Percentiles rank a stretch among this genome's conserved stretches.
Conservation (phyloP, 2,329 filamentous ascomycete genomes). For the Nigrospora oryzae region DNA sequence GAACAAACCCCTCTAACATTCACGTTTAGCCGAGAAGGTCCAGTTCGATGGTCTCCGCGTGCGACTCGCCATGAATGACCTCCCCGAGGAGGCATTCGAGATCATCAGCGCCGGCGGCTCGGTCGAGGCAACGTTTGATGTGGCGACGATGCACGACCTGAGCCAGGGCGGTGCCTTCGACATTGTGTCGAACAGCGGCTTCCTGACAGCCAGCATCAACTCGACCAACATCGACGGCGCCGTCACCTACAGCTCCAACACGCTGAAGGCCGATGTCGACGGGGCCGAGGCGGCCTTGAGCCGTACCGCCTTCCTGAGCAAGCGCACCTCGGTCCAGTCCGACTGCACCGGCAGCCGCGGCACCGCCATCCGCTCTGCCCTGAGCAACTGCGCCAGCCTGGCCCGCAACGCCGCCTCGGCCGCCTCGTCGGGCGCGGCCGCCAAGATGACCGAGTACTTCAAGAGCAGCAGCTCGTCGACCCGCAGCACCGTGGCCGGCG, state of each 20-base stretch:
- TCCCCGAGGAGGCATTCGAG: conserved; percentile 4
- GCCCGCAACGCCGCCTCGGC: conserved; percentile 43
- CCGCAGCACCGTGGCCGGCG: conserved; percentile 38
- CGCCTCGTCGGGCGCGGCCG: conserved; percentile 35
- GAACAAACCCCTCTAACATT: background rate
- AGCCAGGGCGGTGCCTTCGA: conserved; percentile 6
- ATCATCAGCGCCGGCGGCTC: conserved; percentile 4
- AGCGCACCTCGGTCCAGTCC: conserved; percentile 42
- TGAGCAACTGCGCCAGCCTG: conserved; percentile 44
- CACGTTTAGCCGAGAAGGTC: conserved; percentile 1
- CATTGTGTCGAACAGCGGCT: conserved; percentile 2
- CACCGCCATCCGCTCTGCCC: conserved; percentile 36
- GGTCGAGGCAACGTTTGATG: conserved; percentile 3
- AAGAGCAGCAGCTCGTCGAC: conserved; percentile 31
- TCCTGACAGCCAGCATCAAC: background rate
- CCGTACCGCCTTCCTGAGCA: conserved; percentile 35
- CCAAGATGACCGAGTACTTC: conserved; percentile 54
- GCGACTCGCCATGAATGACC: conserved; percentile 1
- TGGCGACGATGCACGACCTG: conserved; percentile 5
- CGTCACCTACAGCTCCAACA: conserved; percentile 50
- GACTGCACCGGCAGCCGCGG: conserved; percentile 44
- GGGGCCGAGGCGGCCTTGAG: conserved; percentile 43
- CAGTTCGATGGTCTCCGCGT: conserved; percentile 5
- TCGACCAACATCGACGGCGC: conserved; percentile 38
- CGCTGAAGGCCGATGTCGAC: conserved; percentile 47